Base-by-base conservation (phyloP, 768 basidiomycete species). In the Lactarius trivialis region DNA sequence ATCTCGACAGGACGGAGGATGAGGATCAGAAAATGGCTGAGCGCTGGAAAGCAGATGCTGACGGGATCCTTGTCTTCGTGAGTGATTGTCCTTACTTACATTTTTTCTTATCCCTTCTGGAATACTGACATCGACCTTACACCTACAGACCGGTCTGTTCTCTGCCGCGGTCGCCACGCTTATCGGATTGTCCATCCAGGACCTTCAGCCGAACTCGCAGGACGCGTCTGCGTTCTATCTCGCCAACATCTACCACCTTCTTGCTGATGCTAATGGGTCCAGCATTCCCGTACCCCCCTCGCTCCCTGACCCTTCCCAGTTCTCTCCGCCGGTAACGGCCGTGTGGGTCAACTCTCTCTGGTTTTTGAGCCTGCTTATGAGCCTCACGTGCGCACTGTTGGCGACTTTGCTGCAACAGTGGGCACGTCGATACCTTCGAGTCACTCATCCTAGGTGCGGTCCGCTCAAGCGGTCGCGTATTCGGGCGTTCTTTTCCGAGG, bases 331-430 rank as follows among this genome's bases (percentile, higher is more conserved):
- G 6, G 24, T 15, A 5, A 30, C 54, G 34, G 60, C 48, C 2
- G 21, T 60, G 19, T 49, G 24, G 34, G 60, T 60, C 34, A 55
- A 60, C 26, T 60, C 43, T 21, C 60, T 56, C 34, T 61, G 60
- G 54, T 61, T 61, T 19, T 52, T 52, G 39, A 59, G 58, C 51
- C 7, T 60, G 34, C 32, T 55, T 4, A 48, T 61, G 26, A 39
- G 36, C 17, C 60, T 61, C 24, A 39, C 60, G 12, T 61, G 54
- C 7, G 45, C 60, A 4, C n/a, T 56, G n/a, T n/a, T 61, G 30
- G 60, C 60, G 12, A 60, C 53, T n/a, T 17, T 60, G n/a, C n/a
- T 55, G n/a, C 60, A 60, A 34, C 60, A 60, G 26, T 55, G 60
- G 54, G 54, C 60, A 48, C 60, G 53, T 49, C 60, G 54, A 24